Evolutionary conservation across 345 rosid genomes (phyloP), one percentile per base, ranked within the genome.

Genomic region (Trapa incisa): DNA sequence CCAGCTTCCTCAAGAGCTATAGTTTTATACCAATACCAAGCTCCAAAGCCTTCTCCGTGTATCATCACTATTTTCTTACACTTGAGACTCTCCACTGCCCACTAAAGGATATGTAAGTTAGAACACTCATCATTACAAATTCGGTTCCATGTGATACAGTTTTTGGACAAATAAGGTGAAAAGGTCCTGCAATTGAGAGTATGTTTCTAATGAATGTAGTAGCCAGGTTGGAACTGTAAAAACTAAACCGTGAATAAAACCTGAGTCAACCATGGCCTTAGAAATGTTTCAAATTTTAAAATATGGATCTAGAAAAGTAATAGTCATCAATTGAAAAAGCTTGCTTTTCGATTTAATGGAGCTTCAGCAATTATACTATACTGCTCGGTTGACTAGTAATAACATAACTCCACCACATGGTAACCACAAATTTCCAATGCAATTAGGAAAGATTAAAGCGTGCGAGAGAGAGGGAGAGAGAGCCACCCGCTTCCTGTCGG

Each of bases 11-110:
- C 97, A 39, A 80, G 82, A 71, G 92, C 86, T 72, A 93, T 78
- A 6, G 87, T 84, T 76, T 93, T 90, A 77, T 93, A 93, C 98
- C 98, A 93, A 81, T 96, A 90, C 98, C 98, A 93, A 29, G 98
- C 98, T 56, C 98, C 98, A 81, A 88, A 93, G 0, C 98, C 98
- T 80, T 87, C 98, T 74, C 98, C 98, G 13, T 93, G 97, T 65
- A 93, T 77, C 68, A 93, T 56, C 17, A 93, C 77, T 14, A 90
- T 67, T 67, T 79, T 93, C 75, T 81, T 93, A 52, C 78, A 73
- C 56, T 75, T 81, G 62, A 93, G 65, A 63, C 79, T 81, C 79
- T 90, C 96, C 75, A 83, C 98, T 93, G 83, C 38, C 61, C 41
- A 65, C 29, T 47, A 39, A 42, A 9, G 22, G 48, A 74, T 37